phyloP scores from a whole-genome alignment of 257 asterid genomes.

The Catharanthus roseus region DNA sequence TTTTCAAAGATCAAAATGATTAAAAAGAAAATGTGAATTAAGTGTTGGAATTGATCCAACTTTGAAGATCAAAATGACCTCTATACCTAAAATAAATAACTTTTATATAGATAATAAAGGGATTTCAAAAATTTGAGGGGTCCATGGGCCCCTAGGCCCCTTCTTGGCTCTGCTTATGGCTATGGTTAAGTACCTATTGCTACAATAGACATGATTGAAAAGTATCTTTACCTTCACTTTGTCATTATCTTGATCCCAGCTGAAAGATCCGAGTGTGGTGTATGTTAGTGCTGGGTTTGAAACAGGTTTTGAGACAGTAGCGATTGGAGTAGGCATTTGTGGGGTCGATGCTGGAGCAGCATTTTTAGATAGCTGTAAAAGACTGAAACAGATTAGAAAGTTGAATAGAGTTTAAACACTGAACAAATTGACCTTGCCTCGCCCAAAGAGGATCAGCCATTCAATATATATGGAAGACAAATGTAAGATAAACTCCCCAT shows the following conservation, averaged over 20 bases:
- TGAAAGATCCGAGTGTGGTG: constrained; percentile 62
- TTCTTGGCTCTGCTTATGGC: too few relatives aligned
- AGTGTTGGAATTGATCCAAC: too few relatives aligned
- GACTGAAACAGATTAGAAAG: background rate
- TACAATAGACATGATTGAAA: background rate
- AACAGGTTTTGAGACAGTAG: constrained; percentile 30
- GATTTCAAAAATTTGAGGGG: too few relatives aligned
- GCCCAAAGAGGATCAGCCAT: background rate
- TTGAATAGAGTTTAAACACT: background rate
- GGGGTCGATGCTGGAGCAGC: constrained; percentile 28
- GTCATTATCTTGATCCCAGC: constrained; percentile 93
- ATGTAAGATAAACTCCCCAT: background rate
- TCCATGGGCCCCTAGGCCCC: too few relatives aligned
- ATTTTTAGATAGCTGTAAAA: constrained; percentile 41
- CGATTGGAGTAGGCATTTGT: constrained; percentile 30
- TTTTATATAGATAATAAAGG: too few relatives aligned
- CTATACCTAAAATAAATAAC: too few relatives aligned
- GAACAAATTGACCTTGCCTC: background rate
- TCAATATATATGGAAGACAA: background rate
- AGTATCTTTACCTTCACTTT: constrained; percentile 53
- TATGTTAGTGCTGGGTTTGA: constrained; percentile 35
- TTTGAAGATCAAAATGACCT: too few relatives aligned
- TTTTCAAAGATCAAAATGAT: too few relatives aligned
- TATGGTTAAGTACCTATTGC: background rate
- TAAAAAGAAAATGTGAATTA: too few relatives aligned